Conservation (phyloP, 345 rosid species). For the Bruguiera gymnorhiza region DNA sequence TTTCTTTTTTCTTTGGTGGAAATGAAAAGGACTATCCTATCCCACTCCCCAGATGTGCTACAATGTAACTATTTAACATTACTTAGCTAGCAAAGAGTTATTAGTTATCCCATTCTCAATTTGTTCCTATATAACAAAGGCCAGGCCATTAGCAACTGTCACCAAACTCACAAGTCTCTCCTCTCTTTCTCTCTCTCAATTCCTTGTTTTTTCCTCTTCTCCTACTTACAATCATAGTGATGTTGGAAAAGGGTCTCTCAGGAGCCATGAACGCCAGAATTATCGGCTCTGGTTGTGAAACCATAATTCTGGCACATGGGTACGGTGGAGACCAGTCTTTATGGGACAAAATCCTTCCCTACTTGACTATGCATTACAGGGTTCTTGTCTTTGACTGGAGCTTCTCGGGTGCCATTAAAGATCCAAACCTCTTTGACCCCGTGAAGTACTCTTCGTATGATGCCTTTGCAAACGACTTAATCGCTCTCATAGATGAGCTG, state of each 20-base stretch:
- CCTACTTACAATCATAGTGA: conserved; percentile 26
- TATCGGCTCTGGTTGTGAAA: conserved; percentile 34
- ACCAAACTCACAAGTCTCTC: neutral
- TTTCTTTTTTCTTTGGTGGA: too few species aligned
- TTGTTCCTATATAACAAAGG: conserved; percentile 12
- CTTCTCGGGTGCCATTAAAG: conserved; percentile 66
- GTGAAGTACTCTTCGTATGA: conserved; percentile 54
- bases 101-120: neutral
- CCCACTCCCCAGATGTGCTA: too few species aligned
- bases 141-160: neutral
- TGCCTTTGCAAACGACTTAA: conserved; percentile 57
- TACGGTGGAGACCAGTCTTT: conserved; percentile 66
- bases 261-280: conserved; percentile 60
- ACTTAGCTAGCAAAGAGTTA: too few species aligned
- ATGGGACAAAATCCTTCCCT: conserved; percentile 38
- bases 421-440: conserved; percentile 50
- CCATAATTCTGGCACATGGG: conserved; percentile 54
- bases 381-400: conserved; percentile 72
- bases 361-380: conserved; percentile 39
- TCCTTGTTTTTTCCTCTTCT: neutral
- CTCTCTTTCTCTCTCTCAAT: neutral
- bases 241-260: conserved; percentile 38
- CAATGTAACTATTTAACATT: too few species aligned
- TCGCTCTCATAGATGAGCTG: conserved; percentile 57
- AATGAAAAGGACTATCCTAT: too few species aligned